phyloP scores from a whole-genome alignment of 306 rosid species.

The Sphenostylis stenocarpa region DNA sequence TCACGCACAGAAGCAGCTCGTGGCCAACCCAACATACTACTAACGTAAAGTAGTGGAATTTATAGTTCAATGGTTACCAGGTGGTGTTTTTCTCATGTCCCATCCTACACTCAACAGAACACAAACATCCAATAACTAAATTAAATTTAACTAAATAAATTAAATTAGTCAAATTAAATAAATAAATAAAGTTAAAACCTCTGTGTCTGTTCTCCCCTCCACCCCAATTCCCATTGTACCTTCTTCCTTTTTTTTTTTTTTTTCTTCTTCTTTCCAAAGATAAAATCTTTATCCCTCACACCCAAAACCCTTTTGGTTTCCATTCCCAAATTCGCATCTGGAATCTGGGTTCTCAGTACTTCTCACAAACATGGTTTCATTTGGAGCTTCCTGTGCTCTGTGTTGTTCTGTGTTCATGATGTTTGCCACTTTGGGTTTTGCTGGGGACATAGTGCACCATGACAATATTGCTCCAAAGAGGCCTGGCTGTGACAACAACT shows the following conservation, averaged over 20 bases:
- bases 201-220: neutral
- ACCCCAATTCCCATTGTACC: conserved; percentile 34
- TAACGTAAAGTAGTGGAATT: conserved; percentile 17
- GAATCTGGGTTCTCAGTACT: conserved; percentile 1
- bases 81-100: conserved; percentile 43
- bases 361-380: conserved; percentile 51
- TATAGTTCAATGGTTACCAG: conserved; percentile 67
- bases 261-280: conserved; percentile 23
- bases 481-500: conserved; percentile 92
- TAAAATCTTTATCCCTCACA: conserved; percentile 27
- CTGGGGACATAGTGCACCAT: conserved; percentile 89
- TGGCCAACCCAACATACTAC: neutral
- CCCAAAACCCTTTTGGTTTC: conserved; percentile 36
- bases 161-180: neutral
- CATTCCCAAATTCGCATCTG: neutral
- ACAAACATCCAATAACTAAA: neutral
- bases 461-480: conserved; percentile 69
- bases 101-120: conserved; percentile 45
- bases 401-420: conserved; percentile 41
- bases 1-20: conserved; percentile 35
- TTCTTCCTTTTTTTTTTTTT: conserved; percentile 22
- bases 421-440: conserved; percentile 45
- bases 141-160: neutral
- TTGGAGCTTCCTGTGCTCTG: conserved; percentile 32
- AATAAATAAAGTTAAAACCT: neutral